A percentile compares a stretch with the other conserved stretches of the same genome.
Conservation (phyloP, 176 grass and related monocot genomes). For the Paspalum vaginatum region DNA sequence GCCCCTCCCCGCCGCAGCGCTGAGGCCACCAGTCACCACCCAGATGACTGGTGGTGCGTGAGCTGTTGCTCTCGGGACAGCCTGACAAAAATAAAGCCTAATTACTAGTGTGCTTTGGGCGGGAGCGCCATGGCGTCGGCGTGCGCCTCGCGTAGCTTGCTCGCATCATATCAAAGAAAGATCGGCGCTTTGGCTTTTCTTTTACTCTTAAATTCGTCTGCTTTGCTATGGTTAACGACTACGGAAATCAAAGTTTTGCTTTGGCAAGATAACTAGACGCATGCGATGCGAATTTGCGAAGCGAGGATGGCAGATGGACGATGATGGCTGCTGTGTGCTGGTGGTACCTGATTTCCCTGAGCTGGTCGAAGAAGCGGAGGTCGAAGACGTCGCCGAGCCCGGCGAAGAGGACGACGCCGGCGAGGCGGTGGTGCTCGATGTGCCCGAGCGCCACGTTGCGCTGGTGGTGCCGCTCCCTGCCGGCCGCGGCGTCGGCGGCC, state of each 20-base stretch:
- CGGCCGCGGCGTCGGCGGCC: constrained; percentile 49
- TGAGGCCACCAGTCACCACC: not conserved
- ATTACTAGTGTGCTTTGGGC: constrained; percentile 41
- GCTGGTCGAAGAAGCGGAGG: constrained; percentile 79
- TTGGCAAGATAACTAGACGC: not conserved
- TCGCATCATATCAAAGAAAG: constrained; percentile 18
- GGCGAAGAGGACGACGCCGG: constrained; percentile 74
- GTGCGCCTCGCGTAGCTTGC: constrained; percentile 30
- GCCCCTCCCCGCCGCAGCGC: constrained; percentile 4
- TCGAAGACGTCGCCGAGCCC: constrained; percentile 60
- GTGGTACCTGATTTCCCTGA: constrained; percentile 74
- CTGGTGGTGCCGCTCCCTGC: constrained; percentile 83
- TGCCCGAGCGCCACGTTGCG: constrained; percentile 76
- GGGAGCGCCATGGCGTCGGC: constrained; percentile 24
- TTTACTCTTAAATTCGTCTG: not conserved
- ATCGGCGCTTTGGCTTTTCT: constrained; percentile 16
- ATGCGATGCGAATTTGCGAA: not conserved
- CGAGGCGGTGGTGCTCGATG: constrained; percentile 82
- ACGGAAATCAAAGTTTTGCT: not conserved
- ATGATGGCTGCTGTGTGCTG: not conserved
- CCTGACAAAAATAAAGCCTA: constrained; percentile 33
- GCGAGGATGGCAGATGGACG: not conserved
- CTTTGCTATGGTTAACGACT: not conserved
- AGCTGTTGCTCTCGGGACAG: constrained; percentile 44
- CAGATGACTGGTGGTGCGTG: constrained; percentile 27